phyloP scores from a whole-genome alignment of 768 basidiomycete species.

The Leucosporidium creatinivorum region DNA sequence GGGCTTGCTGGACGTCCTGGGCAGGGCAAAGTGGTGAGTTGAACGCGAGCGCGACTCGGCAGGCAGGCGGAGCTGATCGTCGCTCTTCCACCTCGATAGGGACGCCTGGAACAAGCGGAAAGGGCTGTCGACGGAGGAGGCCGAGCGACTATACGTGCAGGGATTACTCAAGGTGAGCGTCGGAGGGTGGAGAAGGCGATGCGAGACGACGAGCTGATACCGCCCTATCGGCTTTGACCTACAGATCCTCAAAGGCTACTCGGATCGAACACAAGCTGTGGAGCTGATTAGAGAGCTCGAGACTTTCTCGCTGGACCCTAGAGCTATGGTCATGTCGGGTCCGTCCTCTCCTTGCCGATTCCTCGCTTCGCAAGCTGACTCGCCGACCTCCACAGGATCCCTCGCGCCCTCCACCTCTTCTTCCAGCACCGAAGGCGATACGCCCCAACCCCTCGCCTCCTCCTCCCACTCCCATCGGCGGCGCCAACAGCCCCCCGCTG shows the following conservation, averaged over 20 bases:
- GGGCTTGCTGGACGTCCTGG: slow-evolving; percentile 82
- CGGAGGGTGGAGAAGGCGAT: neutral
- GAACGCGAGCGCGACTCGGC: too few relatives aligned
- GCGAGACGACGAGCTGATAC: neutral
- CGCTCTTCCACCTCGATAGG: slow-evolving; percentile 47
- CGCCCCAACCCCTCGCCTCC: neutral
- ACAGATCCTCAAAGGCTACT: slow-evolving; percentile 21
- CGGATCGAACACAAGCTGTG: slow-evolving; percentile 25
- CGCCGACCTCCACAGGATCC: too few relatives aligned
- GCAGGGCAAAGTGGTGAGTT: slow-evolving; percentile 78
- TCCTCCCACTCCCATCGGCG: neutral
- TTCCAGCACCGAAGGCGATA: neutral
- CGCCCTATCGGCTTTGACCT: too few relatives aligned
- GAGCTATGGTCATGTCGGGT: neutral
- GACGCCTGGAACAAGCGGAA: slow-evolving; percentile 94
- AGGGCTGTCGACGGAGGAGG: slow-evolving; percentile 67
- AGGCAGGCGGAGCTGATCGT: neutral
- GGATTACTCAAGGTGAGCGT: slow-evolving; percentile 65
- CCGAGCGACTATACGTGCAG: slow-evolving; percentile 83
- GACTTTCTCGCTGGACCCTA: slow-evolving; percentile 9
- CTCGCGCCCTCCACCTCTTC: too few relatives aligned
- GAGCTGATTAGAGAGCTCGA: slow-evolving; percentile 25
- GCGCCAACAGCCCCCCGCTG: neutral
- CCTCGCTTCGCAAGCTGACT: too few relatives aligned
- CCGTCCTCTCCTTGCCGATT: neutral